Evolutionary conservation across 495 filamentous ascomycete genomes (phyloP), one percentile per base, ranked within the genome.

Genomic region (Penicillium canariense): DNA sequence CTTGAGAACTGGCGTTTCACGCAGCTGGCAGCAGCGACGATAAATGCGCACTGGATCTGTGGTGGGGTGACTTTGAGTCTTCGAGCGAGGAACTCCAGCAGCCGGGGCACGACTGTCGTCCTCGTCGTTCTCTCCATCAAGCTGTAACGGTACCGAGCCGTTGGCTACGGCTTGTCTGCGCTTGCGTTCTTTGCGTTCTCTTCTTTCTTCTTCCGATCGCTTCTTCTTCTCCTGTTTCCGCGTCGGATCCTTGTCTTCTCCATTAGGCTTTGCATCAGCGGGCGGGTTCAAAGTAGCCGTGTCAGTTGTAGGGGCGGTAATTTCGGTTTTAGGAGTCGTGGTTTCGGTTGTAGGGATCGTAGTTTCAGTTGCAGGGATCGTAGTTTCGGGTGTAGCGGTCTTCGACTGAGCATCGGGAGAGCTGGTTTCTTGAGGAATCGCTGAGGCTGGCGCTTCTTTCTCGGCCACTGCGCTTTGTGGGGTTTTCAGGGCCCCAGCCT

Each of bases 41-140:
- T 98, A 98, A 67, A 98, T 96, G 51, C 92, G 82, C 8, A 91
- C 80, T 5, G 94, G 93, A 65, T 96, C 93, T 15, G 88, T 96
- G 4, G 92, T 97, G 0, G 93, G 91, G 27, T 79, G 81, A 47
- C 82, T 79, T 58, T 87, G 84, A 12, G 81, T 76, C 53, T 77
- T 84, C 15, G 83, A 54, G 18, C 70, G 70, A 11, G 66, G 34
- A 12, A 23, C 43, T 10, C 56, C 57, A 50, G 66, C 67, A 10
- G 66, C 60, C 45, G 68, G 56, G 14, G 60, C 39, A 28, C 48
- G 63, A 28, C 55, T 3, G 52, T 71, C 81, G 56, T 86, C 82
- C 25, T 73, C 74, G 20, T 73, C 71, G 48, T 73, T 66, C 26
- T 88, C 85, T 50, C 81, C 70, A 38, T 82, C 77, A 30, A 95